Base-by-base conservation (phyloP, 495 filamentous ascomycete species). In the Lichenothelia convexa region DNA sequence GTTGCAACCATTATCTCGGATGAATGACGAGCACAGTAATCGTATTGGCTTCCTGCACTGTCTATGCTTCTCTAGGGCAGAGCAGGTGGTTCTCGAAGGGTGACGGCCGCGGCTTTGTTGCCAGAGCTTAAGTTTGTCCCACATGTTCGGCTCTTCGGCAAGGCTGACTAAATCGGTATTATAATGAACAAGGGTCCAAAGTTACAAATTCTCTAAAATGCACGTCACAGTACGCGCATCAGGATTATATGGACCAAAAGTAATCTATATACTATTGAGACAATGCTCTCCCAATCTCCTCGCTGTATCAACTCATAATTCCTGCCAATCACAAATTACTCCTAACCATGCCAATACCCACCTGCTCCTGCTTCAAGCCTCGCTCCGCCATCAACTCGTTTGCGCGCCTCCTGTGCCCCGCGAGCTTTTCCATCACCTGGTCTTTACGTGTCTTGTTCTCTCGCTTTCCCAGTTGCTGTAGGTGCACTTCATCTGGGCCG, bases 401-500 rank as follows among this genome's bases (percentile, higher is more conserved):
- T 2, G 73, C 68, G 57, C 70, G 71, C 33, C 65, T 55, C 39
- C 56, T 66, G 58, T 89, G 82, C 57, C 57, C 64, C 22, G 64
- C 59, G 46, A 86, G 62, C 53, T 70, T 76, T 33, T 62, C 63
- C 22, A 64, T 60, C 35, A 84, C 63, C 29, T 67, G 59, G 33
- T 62, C 73, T 56, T 63, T 64, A 26, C 71, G 66, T 27, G 67
- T 56, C 58, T 69, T 75, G 50, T 85, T 91, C 65, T 94, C 85
- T 34, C 82, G 73, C 36, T 57, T 32, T 2, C 57, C 57, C 5
- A 61, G 54, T 36, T 61, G 57, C 49, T 61, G 57, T 31, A 50
- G 45, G 42, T 61, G 58, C 32, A 50, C 55, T 11, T 46, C 48
- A 52, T 61, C 58, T 27, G 58, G 58, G 18, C 58, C 58, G 45